A percentile compares a stretch with the other conserved stretches of the same genome.
These are phyloP conservation scores for Reutealis trisperma DNA, from an alignment of 345 rosid genomes.

Conservation along the genomic window DNA sequence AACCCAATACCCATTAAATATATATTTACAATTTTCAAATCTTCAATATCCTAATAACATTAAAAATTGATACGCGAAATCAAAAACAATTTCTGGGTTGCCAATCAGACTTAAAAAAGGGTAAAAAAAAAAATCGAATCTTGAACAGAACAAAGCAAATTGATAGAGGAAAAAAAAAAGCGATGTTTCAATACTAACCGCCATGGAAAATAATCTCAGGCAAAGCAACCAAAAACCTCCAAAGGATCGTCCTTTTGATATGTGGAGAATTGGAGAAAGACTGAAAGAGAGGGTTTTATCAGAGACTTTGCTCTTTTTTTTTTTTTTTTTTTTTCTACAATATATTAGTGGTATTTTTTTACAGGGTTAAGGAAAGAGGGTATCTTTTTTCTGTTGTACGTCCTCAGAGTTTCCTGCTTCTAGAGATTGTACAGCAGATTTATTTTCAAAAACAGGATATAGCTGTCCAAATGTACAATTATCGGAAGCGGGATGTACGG, in stretches of 20 bases:
- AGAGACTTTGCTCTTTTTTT: neutral
- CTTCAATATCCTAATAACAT: neutral
- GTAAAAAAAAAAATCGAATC: neutral
- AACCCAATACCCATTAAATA: neutral
- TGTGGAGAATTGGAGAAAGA: neutral
- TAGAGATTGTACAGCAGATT: neutral
- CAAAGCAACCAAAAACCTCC: neutral
- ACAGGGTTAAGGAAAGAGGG: neutral
- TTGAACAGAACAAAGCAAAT: no score
- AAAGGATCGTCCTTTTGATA: neutral
- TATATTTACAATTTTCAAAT: neutral
- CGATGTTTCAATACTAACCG: neutral
- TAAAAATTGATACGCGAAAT: neutral
- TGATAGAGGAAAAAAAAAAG: neutral
- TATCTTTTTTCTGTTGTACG: neutral
- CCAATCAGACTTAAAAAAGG: no score
- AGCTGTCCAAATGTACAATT: neutral
- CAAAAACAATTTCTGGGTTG: neutral
- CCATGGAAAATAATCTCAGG: constrained; percentile 7
- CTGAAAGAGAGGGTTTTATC: neutral
- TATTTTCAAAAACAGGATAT: neutral
- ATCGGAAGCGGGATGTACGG: neutral
- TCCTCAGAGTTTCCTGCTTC: neutral
- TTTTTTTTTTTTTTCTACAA: neutral
- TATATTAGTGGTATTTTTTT: no score